Evolutionary conservation across 2,329 filamentous ascomycete species (phyloP).

Genomic region (Didymella arachidicola): DNA sequence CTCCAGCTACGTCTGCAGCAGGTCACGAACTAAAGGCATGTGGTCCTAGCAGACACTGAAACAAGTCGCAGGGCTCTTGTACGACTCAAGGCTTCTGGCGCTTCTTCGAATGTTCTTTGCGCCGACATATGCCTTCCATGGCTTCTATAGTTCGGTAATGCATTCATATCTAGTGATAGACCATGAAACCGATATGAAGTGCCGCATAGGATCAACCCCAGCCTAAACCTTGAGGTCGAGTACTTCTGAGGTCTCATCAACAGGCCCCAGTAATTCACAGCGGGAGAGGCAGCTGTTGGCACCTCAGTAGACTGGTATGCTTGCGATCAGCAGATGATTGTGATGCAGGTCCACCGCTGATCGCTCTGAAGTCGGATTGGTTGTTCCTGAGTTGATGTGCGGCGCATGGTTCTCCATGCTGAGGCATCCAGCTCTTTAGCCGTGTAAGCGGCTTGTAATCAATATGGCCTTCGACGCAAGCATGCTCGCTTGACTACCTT

Average conservation of each 20-base stretch:
- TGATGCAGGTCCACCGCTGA: slow-evolving; percentile 45
- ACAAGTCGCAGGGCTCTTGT: background rate
- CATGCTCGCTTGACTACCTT: slow-evolving; percentile 30
- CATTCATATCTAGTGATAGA: slow-evolving; percentile 29
- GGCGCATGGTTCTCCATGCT: slow-evolving; percentile 20
- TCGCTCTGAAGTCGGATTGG: slow-evolving; percentile 29
- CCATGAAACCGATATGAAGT: slow-evolving; percentile 37
- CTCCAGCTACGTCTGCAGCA: slow-evolving; percentile 1
- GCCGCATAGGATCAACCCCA: slow-evolving; percentile 30
- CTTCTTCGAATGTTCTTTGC: slow-evolving; percentile 17
- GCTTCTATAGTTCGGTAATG: slow-evolving; percentile 32
- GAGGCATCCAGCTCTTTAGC: slow-evolving; percentile 37
- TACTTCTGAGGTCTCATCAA: slow-evolving; percentile 22
- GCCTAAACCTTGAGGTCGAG: slow-evolving; percentile 32
- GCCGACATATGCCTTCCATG: slow-evolving; percentile 34
- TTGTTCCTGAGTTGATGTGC: slow-evolving; percentile 21
- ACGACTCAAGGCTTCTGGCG: slow-evolving; percentile 4
- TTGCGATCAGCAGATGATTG: slow-evolving; percentile 32
- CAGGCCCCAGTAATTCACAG: slow-evolving; percentile 34
- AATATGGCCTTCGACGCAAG: slow-evolving; percentile 22
- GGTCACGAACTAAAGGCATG: slow-evolving; percentile 2
- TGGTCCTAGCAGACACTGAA: background rate
- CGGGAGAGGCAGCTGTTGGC: slow-evolving; percentile 36
- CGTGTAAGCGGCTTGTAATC: slow-evolving; percentile 35
- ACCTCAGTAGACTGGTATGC: slow-evolving; percentile 23